Percentiles rank a stretch among this genome's conserved stretches.
Conservation (phyloP, 2,329 filamentous ascomycete genomes). For the Cercospora zeina region DNA sequence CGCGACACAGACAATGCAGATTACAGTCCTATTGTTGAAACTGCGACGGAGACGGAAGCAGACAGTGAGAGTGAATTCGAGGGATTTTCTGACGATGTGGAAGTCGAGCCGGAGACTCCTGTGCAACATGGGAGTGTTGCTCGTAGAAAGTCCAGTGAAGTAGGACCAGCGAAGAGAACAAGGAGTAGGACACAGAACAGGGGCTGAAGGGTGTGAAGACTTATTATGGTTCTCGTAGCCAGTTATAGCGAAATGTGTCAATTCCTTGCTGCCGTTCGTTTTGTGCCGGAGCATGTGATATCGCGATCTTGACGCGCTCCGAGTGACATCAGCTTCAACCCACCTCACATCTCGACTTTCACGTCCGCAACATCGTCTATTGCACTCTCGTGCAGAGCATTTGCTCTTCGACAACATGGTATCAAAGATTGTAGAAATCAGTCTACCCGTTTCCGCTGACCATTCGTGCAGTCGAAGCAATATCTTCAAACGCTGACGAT, state of each 20-base stretch:
- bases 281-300: conserved; percentile 11
- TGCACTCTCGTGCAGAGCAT: not conserved
- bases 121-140: not conserved
- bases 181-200: not conserved
- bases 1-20: not conserved
- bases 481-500: conserved; percentile 91
- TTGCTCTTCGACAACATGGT: conserved; percentile 9
- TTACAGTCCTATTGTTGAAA: not conserved
- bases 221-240: not conserved
- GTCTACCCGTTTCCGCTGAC: not conserved
- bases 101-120: not conserved
- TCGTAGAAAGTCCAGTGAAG: not conserved
- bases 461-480: conserved; percentile 78
- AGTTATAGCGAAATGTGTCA: not conserved
- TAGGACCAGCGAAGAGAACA: conserved; percentile 7
- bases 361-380: conserved; percentile 7
- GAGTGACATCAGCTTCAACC: conserved; percentile 17
- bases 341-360: conserved; percentile 7
- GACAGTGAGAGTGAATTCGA: conserved; percentile 8
- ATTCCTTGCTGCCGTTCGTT: not conserved
- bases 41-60: not conserved
- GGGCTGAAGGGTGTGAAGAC: not conserved
- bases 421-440: not conserved
- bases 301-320: conserved; percentile 14
- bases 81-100: not conserved